Base-by-base conservation (phyloP, 2,329 filamentous ascomycete species). In the Paramyrothecium sp. region DNA sequence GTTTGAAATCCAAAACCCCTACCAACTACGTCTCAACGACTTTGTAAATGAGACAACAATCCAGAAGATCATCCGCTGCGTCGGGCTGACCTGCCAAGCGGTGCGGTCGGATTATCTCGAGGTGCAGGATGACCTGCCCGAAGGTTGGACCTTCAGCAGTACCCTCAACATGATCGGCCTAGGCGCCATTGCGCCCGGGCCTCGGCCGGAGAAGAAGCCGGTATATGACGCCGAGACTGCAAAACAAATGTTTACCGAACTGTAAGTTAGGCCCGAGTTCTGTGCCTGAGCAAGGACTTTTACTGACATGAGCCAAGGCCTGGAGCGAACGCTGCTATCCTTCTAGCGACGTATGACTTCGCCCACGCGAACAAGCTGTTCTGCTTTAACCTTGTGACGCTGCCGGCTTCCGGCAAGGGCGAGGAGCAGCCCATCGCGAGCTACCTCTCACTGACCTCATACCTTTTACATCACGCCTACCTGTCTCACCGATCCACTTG, bases 1-100 rank as follows among this genome's bases (percentile, higher is more conserved):
- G 73, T 99, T 99, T 69, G 95, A 99, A 73, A 94, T 96, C 57
- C 93, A 97, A 71, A 99, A 99, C 65, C 94, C 94, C 1, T 99
- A 99, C 67, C 89, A 95, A 66, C 79, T 96, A 61, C 90, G 94
- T 26, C 82, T 99, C 17, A 92, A 94, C 66, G 93, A 98, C 72
- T 98, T 98, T 73, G 92, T 97, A 67, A 97, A 99, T 69, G 93
- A 98, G 69, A 79, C 82, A 0, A 89, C 90, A 2, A 97, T 98
- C 66, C 84, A 89, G 58, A 91, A 91, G 67, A 90, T 97, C 61
- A 86, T 96, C 49, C 80, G 80, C 53, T 89, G 89, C 57, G 84
- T 97, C 21, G 92, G 92, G 2, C 78, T 84, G 56, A 88, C 89
- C 0, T 96, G 90, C 66, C 79, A 82, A 53, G 77, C 75, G 7